Conservation (phyloP, 2,329 filamentous ascomycete genomes). For the Aspergillus caelatus region DNA sequence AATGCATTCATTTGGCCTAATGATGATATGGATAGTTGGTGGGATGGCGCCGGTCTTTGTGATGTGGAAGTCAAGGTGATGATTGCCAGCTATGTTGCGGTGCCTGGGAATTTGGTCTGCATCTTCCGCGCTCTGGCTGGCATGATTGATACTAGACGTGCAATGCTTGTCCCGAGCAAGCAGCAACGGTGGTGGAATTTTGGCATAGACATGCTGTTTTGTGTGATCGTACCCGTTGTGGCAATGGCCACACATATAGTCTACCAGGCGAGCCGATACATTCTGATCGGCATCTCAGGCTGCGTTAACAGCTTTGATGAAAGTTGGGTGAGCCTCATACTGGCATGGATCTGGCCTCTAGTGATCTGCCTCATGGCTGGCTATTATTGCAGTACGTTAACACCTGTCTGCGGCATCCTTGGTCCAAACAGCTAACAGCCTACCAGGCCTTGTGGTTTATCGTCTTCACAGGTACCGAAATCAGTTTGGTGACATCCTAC, state of each 20-base stretch:
- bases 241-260: constrained; percentile 61
- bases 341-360: constrained; percentile 60
- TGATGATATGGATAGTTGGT: constrained; percentile 59
- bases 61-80: constrained; percentile 66
- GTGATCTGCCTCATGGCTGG: constrained; percentile 56
- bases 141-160: constrained; percentile 62
- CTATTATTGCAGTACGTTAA: constrained; percentile 58
- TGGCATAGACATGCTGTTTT: constrained; percentile 58
- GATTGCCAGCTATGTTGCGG: constrained; percentile 55
- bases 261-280: constrained; percentile 62
- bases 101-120: constrained; percentile 57
- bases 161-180: constrained; percentile 54
- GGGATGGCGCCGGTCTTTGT: constrained; percentile 62
- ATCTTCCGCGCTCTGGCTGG: constrained; percentile 63
- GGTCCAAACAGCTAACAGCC: background rate
- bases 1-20: constrained; percentile 68
- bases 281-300: constrained; percentile 60
- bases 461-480: constrained; percentile 64
- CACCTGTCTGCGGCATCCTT: constrained; percentile 29
- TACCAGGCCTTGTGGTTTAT: constrained; percentile 58
- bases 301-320: constrained; percentile 58
- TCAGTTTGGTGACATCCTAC: constrained; percentile 60
- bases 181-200: constrained; percentile 51
- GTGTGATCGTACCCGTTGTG: constrained; percentile 58
- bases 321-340: constrained; percentile 60